phyloP scores from a whole-genome alignment of 2,329 filamentous ascomycete species.

The Polychaeton citri region DNA sequence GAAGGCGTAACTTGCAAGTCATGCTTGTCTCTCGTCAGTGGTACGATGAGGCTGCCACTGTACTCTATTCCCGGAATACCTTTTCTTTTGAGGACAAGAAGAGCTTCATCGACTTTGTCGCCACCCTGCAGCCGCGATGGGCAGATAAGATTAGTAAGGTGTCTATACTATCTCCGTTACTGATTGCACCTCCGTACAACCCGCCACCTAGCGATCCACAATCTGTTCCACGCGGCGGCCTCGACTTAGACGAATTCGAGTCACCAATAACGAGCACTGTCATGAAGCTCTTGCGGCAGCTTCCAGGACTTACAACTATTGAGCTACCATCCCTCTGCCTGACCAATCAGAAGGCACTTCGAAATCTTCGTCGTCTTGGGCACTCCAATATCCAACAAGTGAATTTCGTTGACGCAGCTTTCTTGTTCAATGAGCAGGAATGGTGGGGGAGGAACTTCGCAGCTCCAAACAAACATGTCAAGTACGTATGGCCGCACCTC shows the following conservation, averaged over 20 bases:
- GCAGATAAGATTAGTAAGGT: conserved; percentile 3
- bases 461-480: not conserved
- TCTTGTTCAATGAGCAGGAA: no score
- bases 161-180: not conserved
- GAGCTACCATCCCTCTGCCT: not conserved
- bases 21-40: conserved; percentile 8
- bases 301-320: not conserved
- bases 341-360: not conserved
- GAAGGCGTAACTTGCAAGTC: conserved; percentile 6
- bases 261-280: not conserved
- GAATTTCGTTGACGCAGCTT: not conserved
- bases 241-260: not conserved
- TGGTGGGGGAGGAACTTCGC: no score
- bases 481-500: not conserved
- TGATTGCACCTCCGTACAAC: not conserved
- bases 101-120: conserved; percentile 2
- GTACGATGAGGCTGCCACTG: conserved; percentile 6
- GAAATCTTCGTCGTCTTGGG: not conserved
- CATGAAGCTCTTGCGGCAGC: not conserved
- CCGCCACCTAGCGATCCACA: not conserved
- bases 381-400: not conserved
- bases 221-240: not conserved
- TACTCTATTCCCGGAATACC: conserved; percentile 8
- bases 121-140: conserved; percentile 2
- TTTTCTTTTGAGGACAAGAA: conserved; percentile 9